Base-by-base conservation (phyloP, 2,329 filamentous ascomycete genomes). In the Beauveria sp. region DNA sequence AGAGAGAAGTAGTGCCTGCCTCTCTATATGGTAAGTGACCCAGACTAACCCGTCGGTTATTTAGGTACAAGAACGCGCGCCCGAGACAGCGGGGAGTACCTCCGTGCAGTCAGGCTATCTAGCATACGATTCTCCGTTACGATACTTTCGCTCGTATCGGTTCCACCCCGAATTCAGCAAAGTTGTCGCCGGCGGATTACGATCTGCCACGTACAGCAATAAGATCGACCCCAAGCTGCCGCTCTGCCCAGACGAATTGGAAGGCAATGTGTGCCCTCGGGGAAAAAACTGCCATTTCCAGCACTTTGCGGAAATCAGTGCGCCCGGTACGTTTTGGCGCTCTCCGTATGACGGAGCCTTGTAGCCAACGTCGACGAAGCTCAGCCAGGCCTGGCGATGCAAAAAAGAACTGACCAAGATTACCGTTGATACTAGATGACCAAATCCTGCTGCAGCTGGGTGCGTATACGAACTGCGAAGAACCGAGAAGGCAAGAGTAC, bases 161-260 rank as follows among this genome's bases (percentile, higher is more conserved):
- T 97, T 93, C 72, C 93, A 98, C 71, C 90, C 91, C 38, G 80
- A 84, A 57, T 98, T 87, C 75, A 78, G 80, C 66, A 74, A 88
- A 55, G 79, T 84, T 62, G 86, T 96, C 62, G 73, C 84, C 61
- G 88, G 88, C 65, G 93, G 93, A 49, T 88, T 92, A 71, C 88
- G 89, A 71, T 98, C 95, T 66, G 81, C 96, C 78, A 98, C 93
- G 49, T 98, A 93, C 77, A 97, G 91, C 77, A 90, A 96, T 75
- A 88, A 87, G 67, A 96, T 99, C 75, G 87, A 97, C 72, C 81
- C 87, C 26, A 80, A 85, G 64, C 87, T 83, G 67, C 83, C 84
- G 64, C 71, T 98, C 54, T 99, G 95, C 74, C 88, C 86, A 43
- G 88, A 85, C 69, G 90, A 96, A 74, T 77, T 90, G 65, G 80